Conservation (phyloP, 2,329 filamentous ascomycete species). For the Corinectria fuckeliana region DNA sequence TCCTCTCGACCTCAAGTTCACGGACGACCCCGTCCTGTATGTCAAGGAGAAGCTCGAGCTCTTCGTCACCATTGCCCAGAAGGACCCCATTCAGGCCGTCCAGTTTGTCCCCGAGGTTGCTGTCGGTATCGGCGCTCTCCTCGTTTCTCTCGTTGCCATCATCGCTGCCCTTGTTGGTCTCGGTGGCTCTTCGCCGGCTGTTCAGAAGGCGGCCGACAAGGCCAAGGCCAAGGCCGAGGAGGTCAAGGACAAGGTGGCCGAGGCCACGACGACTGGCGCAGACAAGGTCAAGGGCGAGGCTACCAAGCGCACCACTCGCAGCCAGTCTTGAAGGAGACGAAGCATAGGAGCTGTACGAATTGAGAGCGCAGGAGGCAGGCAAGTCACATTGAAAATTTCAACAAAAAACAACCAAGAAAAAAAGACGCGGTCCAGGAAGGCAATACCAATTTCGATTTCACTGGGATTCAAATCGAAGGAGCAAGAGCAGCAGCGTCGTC, state of each 20-base stretch:
- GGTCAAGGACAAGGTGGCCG: conserved; percentile 69
- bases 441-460: conserved; percentile 30
- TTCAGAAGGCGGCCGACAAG: conserved; percentile 73
- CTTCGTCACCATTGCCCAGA: conserved; percentile 83
- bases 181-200: conserved; percentile 70
- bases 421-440: conserved; percentile 17
- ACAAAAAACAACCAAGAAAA: conserved; percentile 9
- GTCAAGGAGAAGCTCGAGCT: conserved; percentile 92
- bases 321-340: conserved; percentile 53
- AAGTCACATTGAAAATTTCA: conserved; percentile 7
- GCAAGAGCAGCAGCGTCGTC: conserved; percentile 24
- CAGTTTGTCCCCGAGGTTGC: conserved; percentile 93
- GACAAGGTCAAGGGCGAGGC: conserved; percentile 80
- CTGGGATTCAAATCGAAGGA: conserved; percentile 26
- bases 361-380: conserved; percentile 1
- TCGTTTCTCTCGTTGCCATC: conserved; percentile 73
- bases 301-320: conserved; percentile 65
- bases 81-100: conserved; percentile 82
- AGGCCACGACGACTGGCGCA: conserved; percentile 65
- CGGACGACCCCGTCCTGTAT: conserved; percentile 86
- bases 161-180: conserved; percentile 70
- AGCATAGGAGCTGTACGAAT: not conserved
- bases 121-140: conserved; percentile 74
- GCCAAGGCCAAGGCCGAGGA: conserved; percentile 76
- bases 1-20: conserved; percentile 82